These are phyloP conservation scores for Trichaptum fuscoviolaceum DNA, from an alignment of 768 basidiomycete species.

Conservation along the genomic window DNA sequence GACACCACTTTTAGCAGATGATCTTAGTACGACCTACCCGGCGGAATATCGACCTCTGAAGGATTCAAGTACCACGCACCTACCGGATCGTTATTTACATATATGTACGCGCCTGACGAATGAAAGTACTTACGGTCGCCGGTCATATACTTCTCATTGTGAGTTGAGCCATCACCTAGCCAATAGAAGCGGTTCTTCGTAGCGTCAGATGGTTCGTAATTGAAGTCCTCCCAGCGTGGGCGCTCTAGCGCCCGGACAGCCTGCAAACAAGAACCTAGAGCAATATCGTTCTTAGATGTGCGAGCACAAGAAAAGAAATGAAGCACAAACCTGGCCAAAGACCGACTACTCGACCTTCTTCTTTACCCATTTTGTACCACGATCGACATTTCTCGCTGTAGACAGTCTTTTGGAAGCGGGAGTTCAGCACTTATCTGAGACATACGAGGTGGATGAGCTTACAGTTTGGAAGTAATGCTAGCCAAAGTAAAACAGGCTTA, in stretches of 20 bases:
- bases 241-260: slow-evolving; percentile 41
- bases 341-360: slow-evolving; percentile 50
- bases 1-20: background rate
- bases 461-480: slow-evolving; percentile 46
- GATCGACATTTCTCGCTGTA: slow-evolving; percentile 53
- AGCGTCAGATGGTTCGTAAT: slow-evolving; percentile 41
- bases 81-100: slow-evolving; percentile 18
- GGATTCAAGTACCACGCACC: slow-evolving; percentile 43
- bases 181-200: slow-evolving; percentile 48
- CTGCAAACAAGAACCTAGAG: slow-evolving; percentile 46
- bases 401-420: slow-evolving; percentile 46
- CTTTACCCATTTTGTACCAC: slow-evolving; percentile 61
- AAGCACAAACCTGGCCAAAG: slow-evolving; percentile 50
- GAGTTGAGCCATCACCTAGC: slow-evolving; percentile 57
- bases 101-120: background rate
- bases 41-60: slow-evolving; percentile 37
- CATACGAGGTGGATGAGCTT: slow-evolving; percentile 9
- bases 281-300: background rate
- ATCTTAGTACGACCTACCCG: slow-evolving; percentile 24
- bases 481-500: slow-evolving; percentile 8
- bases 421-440: background rate
- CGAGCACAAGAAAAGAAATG: background rate
- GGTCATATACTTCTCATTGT: slow-evolving; percentile 39
- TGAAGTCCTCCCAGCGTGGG: slow-evolving; percentile 64
- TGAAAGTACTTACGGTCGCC: slow-evolving; percentile 29